phyloP scores from a whole-genome alignment of 208 protist species.

The Blechomonas ayalai region DNA sequence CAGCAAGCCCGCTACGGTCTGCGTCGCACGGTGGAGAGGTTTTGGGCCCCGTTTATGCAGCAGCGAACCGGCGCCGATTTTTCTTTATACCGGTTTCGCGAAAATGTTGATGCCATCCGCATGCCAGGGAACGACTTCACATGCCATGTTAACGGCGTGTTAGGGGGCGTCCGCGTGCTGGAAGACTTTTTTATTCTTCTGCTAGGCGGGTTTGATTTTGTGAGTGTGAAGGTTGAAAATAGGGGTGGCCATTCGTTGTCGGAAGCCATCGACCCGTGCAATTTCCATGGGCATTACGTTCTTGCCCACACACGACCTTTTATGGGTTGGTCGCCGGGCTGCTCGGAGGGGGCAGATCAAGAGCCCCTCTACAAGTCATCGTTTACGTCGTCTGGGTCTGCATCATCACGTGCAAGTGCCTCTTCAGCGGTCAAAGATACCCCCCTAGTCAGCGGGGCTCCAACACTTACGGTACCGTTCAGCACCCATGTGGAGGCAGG shows the following conservation, averaged over 20 bases:
- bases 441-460: background rate
- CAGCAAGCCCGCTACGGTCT: slow-evolving; percentile 25
- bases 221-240: slow-evolving; percentile 33
- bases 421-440: background rate
- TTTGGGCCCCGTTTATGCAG: slow-evolving; percentile 57
- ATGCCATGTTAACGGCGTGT: slow-evolving; percentile 57
- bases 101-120: slow-evolving; percentile 35
- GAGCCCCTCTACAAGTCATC: background rate
- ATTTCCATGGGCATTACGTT: slow-evolving; percentile 42
- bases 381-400: background rate
- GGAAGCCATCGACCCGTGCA: slow-evolving; percentile 14
- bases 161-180: slow-evolving; percentile 31
- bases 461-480: slow-evolving; percentile 33
- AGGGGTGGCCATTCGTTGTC: slow-evolving; percentile 5
- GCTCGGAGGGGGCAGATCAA: too few relatives aligned
- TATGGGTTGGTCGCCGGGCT: slow-evolving; percentile 59
- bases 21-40: slow-evolving; percentile 32
- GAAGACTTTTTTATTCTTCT: slow-evolving; percentile 58
- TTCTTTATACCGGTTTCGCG: slow-evolving; percentile 32
- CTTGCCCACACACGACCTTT: slow-evolving; percentile 64
- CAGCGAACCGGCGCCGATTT: slow-evolving; percentile 25
- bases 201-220: slow-evolving; percentile 67
- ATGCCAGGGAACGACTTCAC: slow-evolving; percentile 39
- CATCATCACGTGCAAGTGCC: background rate
- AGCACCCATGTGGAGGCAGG: slow-evolving; percentile 38